These are phyloP conservation scores for Boletus pseudo-olivaceus DNA, from an alignment of 768 basidiomycete species.

Conservation along the genomic window DNA sequence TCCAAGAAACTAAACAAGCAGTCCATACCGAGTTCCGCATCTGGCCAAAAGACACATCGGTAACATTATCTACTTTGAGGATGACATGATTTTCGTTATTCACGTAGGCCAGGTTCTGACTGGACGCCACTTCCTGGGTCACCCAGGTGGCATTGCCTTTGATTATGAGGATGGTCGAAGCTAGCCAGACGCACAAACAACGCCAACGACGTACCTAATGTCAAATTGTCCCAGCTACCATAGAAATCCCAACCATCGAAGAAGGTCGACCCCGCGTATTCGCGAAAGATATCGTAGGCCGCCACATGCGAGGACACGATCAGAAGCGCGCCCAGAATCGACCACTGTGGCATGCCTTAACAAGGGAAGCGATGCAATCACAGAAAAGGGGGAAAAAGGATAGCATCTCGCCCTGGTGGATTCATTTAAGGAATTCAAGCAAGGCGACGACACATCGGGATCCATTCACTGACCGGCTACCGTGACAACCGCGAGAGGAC, in stretches of 20 bases:
- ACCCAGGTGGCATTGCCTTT: constrained; percentile 65
- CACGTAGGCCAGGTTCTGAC: constrained; percentile 54
- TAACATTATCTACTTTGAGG: constrained; percentile 70
- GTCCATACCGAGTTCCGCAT: constrained; percentile 57
- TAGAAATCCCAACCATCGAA: constrained; percentile 58
- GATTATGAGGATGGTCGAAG: constrained; percentile 1
- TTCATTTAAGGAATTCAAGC: constrained; percentile 3
- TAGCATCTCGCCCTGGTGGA: not conserved
- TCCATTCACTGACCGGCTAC: not conserved
- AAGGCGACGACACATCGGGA: constrained; percentile 1
- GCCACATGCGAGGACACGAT: constrained; percentile 1
- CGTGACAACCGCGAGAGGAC: not conserved
- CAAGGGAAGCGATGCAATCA: not conserved
- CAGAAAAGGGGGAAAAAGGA: not conserved
- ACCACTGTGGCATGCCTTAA: constrained; percentile 11
- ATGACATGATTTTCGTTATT: constrained; percentile 62
- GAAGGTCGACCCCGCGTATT: constrained; percentile 48
- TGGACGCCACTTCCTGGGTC: constrained; percentile 42
- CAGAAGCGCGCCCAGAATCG: not conserved
- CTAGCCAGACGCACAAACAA: not conserved
- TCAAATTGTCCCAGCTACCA: constrained; percentile 46
- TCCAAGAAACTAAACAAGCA: not conserved
- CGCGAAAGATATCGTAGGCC: constrained; percentile 38
- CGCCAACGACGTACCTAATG: constrained; percentile 34
- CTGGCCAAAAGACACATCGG: constrained; percentile 46